Base-by-base conservation (phyloP, 495 filamentous ascomycete genomes). In the Neurospora sp. region DNA sequence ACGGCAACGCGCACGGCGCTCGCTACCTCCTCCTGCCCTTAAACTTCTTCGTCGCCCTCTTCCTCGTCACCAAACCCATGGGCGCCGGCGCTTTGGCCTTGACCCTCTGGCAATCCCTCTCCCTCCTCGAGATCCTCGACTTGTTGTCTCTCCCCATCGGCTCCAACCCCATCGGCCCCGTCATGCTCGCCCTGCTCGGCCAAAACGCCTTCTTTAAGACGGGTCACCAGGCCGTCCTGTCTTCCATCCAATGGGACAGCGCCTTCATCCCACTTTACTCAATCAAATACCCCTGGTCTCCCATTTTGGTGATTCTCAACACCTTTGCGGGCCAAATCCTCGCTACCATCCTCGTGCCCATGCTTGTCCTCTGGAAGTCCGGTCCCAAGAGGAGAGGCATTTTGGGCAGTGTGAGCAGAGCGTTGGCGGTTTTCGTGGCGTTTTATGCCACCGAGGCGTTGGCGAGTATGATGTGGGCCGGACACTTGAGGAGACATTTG, bases 121-220 rank as follows among this genome's bases (percentile, higher is more conserved):
- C 92, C 15, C 85, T 98, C 9, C 84, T 93, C 70, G 96, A 99
- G 83, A 92, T 98, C 76, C 83, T 98, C 70, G 93, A 97, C 84
- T 88, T 91, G 59, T 92, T 93, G 80, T 81, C 85, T 59, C 83
- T 97, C 2, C 83, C 88, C 2, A 66, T 66, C 54, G 54, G 28
- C 15, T 80, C 85, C 54, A 87, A 88, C 76, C 91, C 92, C 4
- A 90, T 98, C 78, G 96, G 94, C 0, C 95, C 96, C 31, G 84
- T 94, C 31, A 85, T 97, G 45, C 86, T 99, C 13, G 96, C 89
- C 43, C 81, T 98, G 19, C 86, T 99, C 2, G 96, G 94, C 69
- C 92, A 90, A 75, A 97, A 94, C 81, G 89, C 97, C 84, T 99
- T 91, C 85, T 99, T 99, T 89, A 97, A 95, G 77, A 99, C 96